A percentile compares a stretch with the other conserved stretches of the same genome.
Evolutionary conservation across 345 rosid species (phyloP).

Genomic region (Syzygium jambos): DNA sequence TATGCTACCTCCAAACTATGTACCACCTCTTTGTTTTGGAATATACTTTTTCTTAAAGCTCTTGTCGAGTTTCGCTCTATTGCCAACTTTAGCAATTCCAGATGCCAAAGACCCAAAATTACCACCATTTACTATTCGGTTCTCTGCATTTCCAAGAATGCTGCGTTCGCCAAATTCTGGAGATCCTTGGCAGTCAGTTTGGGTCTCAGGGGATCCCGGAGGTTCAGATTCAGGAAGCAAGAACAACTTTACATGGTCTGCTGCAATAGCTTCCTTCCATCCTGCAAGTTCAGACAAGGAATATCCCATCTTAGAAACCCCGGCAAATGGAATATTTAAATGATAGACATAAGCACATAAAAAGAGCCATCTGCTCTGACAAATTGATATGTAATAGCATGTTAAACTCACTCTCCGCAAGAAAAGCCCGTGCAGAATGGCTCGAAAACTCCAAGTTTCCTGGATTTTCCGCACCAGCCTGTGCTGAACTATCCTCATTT

Average conservation of each 20-base stretch:
- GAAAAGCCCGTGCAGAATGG: slow-evolving; percentile 64
- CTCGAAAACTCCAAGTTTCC: slow-evolving; percentile 37
- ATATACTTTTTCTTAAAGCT: slow-evolving; percentile 69
- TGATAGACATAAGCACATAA: background rate
- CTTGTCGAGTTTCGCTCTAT: slow-evolving; percentile 46
- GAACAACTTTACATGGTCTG: slow-evolving; percentile 59
- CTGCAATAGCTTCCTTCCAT: slow-evolving; percentile 76
- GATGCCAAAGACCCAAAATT: slow-evolving; percentile 7
- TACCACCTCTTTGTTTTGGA: slow-evolving; percentile 47
- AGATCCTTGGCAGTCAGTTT: slow-evolving; percentile 7
- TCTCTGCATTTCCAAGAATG: slow-evolving; percentile 12
- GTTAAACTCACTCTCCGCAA: slow-evolving; percentile 55
- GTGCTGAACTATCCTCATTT: background rate
- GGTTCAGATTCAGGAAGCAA: slow-evolving; percentile 34
- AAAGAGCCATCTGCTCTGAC: background rate
- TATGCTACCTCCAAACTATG: slow-evolving; percentile 9
- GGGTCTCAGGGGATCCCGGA: slow-evolving; percentile 6
- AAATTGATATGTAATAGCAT: background rate
- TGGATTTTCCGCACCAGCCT: slow-evolving; percentile 2
- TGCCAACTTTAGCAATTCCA: slow-evolving; percentile 26
- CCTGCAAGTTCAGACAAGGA: slow-evolving; percentile 27
- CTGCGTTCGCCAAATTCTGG: slow-evolving; percentile 12
- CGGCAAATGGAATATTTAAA: background rate
- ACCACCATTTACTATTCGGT: background rate
- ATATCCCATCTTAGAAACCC: background rate